Conservation (phyloP, 2,329 filamentous ascomycete species). For the Claviceps maximensis region DNA sequence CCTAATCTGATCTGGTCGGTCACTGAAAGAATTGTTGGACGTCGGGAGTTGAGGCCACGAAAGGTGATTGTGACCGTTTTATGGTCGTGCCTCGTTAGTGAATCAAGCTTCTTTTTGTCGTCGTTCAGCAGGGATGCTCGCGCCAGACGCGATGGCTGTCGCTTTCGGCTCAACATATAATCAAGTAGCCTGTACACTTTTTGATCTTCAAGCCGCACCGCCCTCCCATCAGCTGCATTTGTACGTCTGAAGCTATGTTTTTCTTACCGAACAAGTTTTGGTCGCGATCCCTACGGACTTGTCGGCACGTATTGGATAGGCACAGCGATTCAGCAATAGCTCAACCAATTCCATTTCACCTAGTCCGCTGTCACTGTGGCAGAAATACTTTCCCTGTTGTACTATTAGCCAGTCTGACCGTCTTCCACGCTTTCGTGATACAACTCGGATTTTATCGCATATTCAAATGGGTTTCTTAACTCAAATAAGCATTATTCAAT, state of each 20-base stretch:
- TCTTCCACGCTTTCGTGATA: background rate
- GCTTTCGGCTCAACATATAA: background rate
- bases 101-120: background rate
- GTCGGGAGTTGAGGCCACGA: background rate
- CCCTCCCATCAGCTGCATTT: too few species aligned
- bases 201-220: background rate
- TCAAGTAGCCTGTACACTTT: background rate
- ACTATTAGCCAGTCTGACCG: too few species aligned
- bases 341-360: too few species aligned
- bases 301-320: too few species aligned
- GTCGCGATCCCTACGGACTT: too few species aligned
- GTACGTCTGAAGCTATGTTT: too few species aligned
- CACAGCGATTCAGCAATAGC: too few species aligned
- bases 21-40: background rate
- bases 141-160: background rate
- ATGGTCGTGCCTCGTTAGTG: background rate
- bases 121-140: background rate
- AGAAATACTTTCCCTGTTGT: too few species aligned
- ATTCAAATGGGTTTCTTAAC: background rate
- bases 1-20: background rate
- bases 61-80: background rate
- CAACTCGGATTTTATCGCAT: background rate
- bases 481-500: background rate
- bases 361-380: too few species aligned
- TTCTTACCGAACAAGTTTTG: too few species aligned